Conservation (phyloP, 805 yeast genomes). For the Candida morakotiae region DNA sequence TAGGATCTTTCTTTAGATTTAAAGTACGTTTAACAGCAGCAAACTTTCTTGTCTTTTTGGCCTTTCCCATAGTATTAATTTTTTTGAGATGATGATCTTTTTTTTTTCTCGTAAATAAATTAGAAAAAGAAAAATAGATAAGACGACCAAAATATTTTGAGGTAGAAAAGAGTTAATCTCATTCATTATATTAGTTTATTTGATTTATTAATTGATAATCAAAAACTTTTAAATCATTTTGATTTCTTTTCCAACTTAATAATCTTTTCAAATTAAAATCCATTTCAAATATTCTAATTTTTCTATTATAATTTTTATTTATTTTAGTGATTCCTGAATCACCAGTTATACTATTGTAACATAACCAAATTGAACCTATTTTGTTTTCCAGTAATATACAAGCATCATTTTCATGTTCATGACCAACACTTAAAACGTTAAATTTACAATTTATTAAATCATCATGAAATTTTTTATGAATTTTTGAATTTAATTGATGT, state of each 20-base stretch:
- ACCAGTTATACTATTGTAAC: slow-evolving; percentile 38
- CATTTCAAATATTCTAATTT: slow-evolving; percentile 31
- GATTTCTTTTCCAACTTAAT: slow-evolving; percentile 36
- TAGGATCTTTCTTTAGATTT: slow-evolving; percentile 60
- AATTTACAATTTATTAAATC: slow-evolving; percentile 34
- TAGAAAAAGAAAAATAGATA: too few species aligned
- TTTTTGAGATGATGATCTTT: not conserved
- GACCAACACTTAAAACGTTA: slow-evolving; percentile 37
- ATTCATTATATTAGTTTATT: not conserved
- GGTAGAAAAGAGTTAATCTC: too few species aligned
- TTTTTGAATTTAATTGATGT: slow-evolving; percentile 26
- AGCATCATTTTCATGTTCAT: slow-evolving; percentile 43
- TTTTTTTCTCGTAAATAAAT: too few species aligned
- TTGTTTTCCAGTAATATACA: slow-evolving; percentile 22
- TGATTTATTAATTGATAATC: slow-evolving; percentile 24
- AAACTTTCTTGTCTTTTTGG: slow-evolving; percentile 94
- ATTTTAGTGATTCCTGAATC: slow-evolving; percentile 28
- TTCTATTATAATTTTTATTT: slow-evolving; percentile 24
- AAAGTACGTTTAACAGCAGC: slow-evolving; percentile 86
- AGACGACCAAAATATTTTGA: too few species aligned
- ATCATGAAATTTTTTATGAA: slow-evolving; percentile 24
- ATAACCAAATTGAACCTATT: slow-evolving; percentile 26
- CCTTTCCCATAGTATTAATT: slow-evolving; percentile 73
- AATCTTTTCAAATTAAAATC: slow-evolving; percentile 21
- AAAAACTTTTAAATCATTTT: slow-evolving; percentile 18